Evolutionary conservation across 2,329 filamentous ascomycete species (phyloP), one percentile per base, ranked within the genome.

Genomic region (Alternaria longipes): DNA sequence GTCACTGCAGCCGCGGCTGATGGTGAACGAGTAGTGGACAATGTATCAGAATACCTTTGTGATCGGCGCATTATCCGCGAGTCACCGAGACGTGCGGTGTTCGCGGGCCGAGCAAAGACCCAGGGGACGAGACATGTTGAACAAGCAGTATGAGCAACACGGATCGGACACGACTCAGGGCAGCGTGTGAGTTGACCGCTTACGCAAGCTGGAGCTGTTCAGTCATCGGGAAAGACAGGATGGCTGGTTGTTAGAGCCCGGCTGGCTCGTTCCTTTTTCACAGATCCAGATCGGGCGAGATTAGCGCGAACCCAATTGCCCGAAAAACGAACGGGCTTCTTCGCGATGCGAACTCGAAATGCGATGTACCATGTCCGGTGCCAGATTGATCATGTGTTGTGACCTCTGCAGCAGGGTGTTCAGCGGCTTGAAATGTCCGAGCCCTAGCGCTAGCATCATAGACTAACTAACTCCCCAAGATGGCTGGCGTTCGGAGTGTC

Each of bases 301-400:
- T 38, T 59, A 59, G 56, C 44, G 52, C 52, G 53, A 59, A 56
- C 36, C 26, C 56, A 56, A 56, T 56, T 20, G 18, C 24, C 24
- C 24, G 16, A 24, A 28, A 56, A 56, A 56, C 38, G 53, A 51
- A 56, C n/a, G 11, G 11, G 9, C 24, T 22, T 60, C 5, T 57
- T 54, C 16, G 44, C 30, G 53, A 24, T 32, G 42, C 44, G 40
- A 28, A 54, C 47, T 56, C 30, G 44, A 24, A 55, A 16, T 32
- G 53, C 40, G 32, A 60, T 52, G 16, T 20, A 34, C 41, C 34
- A 28, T 45, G 36, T 34, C 45, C 30, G 34, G 22, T 24, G 51
- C 44, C 30, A 12, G 32, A 16, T 7, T 14, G 32, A 36, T 36
- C 32, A 36, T 36, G 55, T 42, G 30, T 53, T 12, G 32, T 34